A percentile compares a stretch with the other conserved stretches of the same genome.
Evolutionary conservation across 331 rosid species (phyloP).

Genomic region (Acacia pycnantha): DNA sequence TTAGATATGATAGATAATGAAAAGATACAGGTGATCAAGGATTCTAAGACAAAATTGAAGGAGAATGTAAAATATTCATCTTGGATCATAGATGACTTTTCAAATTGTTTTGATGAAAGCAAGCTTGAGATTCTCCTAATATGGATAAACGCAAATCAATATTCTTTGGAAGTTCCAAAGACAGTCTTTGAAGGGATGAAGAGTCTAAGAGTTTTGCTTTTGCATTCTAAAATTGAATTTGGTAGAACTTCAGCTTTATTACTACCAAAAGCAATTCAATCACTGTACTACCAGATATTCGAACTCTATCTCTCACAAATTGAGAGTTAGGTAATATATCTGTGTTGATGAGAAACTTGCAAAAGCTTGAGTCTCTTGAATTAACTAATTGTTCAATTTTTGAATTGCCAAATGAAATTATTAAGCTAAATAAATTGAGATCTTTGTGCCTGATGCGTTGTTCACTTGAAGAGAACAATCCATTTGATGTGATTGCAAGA

Average conservation of each 20-base stretch:
- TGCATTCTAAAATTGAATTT: background rate
- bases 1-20: background rate
- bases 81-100: background rate
- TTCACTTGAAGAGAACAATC: background rate
- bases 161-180: background rate
- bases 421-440: background rate
- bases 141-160: background rate
- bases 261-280: background rate
- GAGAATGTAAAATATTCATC: background rate
- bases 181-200: background rate
- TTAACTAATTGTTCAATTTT: background rate
- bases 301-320: background rate
- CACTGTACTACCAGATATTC: background rate
- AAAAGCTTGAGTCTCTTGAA: conserved; percentile 18
- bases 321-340: conserved; percentile 8
- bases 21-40: background rate
- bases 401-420: background rate
- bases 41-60: background rate
- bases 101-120: background rate
- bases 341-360: background rate
- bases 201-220: background rate
- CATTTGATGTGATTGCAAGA: background rate
- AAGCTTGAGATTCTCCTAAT: background rate
- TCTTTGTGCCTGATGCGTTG: background rate
- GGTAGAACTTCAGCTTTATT: background rate